Evolutionary conservation across 768 basidiomycete genomes (phyloP).

Genomic region (Phanerochaete carnosa): DNA sequence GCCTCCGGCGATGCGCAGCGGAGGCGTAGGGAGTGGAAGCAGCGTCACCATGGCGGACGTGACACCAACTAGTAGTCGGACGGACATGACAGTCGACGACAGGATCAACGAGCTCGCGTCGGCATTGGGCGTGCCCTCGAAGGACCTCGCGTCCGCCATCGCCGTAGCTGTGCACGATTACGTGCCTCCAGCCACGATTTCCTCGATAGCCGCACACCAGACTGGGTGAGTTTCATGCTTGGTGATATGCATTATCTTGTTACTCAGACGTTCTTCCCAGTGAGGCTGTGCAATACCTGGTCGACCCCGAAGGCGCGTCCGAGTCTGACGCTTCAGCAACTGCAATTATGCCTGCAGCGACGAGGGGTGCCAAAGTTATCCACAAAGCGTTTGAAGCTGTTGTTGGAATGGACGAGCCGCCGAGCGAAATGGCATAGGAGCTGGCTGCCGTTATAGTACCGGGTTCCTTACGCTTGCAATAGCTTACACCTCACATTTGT

Average conservation of each 20-base stretch:
- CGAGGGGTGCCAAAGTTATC: slow-evolving; percentile 10
- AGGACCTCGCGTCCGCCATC: slow-evolving; percentile 62
- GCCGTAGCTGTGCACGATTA: slow-evolving; percentile 54
- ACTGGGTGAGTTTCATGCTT: slow-evolving; percentile 30
- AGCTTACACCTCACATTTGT: no score
- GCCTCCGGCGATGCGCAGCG: slow-evolving; percentile 24
- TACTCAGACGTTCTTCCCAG: slow-evolving; percentile 1
- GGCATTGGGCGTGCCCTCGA: slow-evolving; percentile 58
- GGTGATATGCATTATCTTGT: background rate
- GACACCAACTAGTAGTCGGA: slow-evolving; percentile 3
- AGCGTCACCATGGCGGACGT: slow-evolving; percentile 5
- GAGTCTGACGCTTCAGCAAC: slow-evolving; percentile 7
- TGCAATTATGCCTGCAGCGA: slow-evolving; percentile 6
- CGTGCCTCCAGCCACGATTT: slow-evolving; percentile 58
- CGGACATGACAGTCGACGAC: slow-evolving; percentile 41
- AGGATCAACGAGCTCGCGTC: slow-evolving; percentile 58
- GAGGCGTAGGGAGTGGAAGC: slow-evolving; percentile 13
- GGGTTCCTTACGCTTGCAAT: no score
- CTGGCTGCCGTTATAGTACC: no score
- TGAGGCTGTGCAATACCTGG: slow-evolving; percentile 20
- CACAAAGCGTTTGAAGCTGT: slow-evolving; percentile 20
- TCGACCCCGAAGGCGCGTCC: slow-evolving; percentile 19
- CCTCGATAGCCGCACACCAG: slow-evolving; percentile 48
- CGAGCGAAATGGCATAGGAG: slow-evolving; percentile 16
- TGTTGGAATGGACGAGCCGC: slow-evolving; percentile 26